A percentile compares a stretch with the other conserved stretches of the same genome.
These are phyloP conservation scores for Spencermartinsiella ligniputridi DNA, from an alignment of 1,139 yeast genomes.

Conservation along the genomic window DNA sequence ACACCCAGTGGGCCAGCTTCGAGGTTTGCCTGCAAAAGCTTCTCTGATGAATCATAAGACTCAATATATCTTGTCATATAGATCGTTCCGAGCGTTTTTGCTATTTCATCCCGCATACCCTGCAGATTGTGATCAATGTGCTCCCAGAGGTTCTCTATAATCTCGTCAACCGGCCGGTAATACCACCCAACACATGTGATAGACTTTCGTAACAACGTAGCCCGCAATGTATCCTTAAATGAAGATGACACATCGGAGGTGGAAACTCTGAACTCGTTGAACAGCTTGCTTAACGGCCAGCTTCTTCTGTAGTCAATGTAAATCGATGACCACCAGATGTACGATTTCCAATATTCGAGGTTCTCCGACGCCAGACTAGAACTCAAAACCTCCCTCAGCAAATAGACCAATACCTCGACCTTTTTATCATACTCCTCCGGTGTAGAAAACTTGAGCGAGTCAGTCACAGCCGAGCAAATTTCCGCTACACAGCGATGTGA, in stretches of 20 bases:
- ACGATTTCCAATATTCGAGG: conserved; percentile 68
- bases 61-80: conserved; percentile 52
- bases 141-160: conserved; percentile 46
- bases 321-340: conserved; percentile 46
- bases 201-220: conserved; percentile 53
- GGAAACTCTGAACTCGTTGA: conserved; percentile 49
- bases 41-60: conserved; percentile 42
- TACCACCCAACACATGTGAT: conserved; percentile 57
- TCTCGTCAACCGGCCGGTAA: conserved; percentile 44
- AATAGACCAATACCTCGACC: conserved; percentile 46
- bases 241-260: conserved; percentile 21
- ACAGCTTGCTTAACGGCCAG: conserved; percentile 46
- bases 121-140: conserved; percentile 65
- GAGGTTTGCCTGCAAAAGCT: conserved; percentile 42
- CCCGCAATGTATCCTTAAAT: conserved; percentile 60
- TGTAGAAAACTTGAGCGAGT: conserved; percentile 22
- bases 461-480: conserved; percentile 32
- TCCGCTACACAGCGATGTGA: conserved; percentile 40
- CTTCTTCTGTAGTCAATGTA: conserved; percentile 54
- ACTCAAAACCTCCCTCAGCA: conserved; percentile 50
- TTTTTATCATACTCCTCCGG: conserved; percentile 19
- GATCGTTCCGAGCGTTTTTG: conserved; percentile 56
- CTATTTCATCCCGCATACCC: conserved; percentile 68
- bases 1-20: conserved; percentile 35
- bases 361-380: conserved; percentile 74